Evolutionary conservation across 2,329 filamentous ascomycete genomes (phyloP), one percentile per base, ranked within the genome.

Genomic region (Xylaria sp.): DNA sequence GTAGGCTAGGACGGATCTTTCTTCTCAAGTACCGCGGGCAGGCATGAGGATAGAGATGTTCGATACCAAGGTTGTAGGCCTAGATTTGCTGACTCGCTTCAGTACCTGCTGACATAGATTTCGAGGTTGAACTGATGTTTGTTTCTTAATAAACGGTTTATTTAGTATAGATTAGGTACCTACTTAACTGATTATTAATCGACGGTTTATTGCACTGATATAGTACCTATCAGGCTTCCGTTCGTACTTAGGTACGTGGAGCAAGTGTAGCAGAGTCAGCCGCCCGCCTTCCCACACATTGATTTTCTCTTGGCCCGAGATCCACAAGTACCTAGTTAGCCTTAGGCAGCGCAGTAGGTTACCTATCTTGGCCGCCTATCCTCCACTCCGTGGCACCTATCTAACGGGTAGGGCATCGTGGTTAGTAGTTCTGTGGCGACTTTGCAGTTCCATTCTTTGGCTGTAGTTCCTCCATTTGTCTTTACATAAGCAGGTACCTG

Each of bases 341-440:
- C 39, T 27, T 27, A 27, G 24, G 24, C 5, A 11, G 14, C 14
- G 39, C 11, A 36, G 3, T 36, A 36, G 34, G 8, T 12, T 42
- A 42, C 39, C 39, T 42, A 42, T 42, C 39, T 42, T 4, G 39
- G 51, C 30, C 2, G 27, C 36, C 53, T 55, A 9, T 55, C 30
- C 30, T 36, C 53, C 32, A 55, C 56, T 59, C 27, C 30, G 30
- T 32, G 17, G 27, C 24, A 32, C 12, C 4, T 11, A 36, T 11
- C 34, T 54, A 54, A 27, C 12, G 11, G 27, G 36, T 19, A 39
- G 45, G n/a, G n/a, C 50, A 55, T 55, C 50, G 60, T 62, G 36
- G 45, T 24, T 57, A 21, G n/a, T n/a, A 27, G 47, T 45, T 12
- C 36, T 32, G 61, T 56, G 62, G 62, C 62, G 59, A 60, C 47